Conservation (phyloP, 2,329 filamentous ascomycete genomes). For the Chaetomium sp. region DNA sequence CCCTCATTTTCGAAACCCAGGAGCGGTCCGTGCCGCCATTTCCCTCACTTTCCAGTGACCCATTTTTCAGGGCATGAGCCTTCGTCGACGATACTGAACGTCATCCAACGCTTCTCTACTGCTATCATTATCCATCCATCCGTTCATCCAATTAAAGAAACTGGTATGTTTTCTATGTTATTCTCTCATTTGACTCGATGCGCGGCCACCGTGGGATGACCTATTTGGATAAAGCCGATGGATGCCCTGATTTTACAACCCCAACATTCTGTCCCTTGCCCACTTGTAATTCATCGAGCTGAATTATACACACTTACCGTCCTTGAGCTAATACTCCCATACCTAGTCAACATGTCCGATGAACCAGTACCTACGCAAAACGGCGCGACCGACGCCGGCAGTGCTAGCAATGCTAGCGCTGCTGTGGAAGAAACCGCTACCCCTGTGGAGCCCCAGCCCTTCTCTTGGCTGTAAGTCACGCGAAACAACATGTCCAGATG, state of each 20-base stretch:
- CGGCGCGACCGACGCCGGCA: slow-evolving; percentile 5
- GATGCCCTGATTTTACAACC: neutral
- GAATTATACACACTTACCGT: neutral
- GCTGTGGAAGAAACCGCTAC: neutral
- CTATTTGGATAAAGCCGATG: neutral
- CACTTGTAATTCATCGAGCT: neutral
- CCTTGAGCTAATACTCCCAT: neutral
- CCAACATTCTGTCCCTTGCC: neutral
- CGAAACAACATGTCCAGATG: neutral
- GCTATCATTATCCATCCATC: neutral
- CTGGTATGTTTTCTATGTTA: neutral
- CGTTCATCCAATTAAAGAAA: neutral
- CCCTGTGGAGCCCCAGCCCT: slow-evolving; percentile 26
- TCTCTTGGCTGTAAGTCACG: slow-evolving; percentile 40
- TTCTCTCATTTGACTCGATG: neutral
- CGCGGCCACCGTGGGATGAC: neutral
- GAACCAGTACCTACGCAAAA: slow-evolving; percentile 9
- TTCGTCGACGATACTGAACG: neutral
- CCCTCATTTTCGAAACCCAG: neutral
- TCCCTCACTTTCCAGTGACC: slow-evolving; percentile 7
- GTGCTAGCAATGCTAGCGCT: neutral
- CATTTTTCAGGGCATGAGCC: slow-evolving; percentile 2
- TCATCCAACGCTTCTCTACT: neutral
- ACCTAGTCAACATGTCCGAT: slow-evolving; percentile 19
- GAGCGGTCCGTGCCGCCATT: neutral